These are phyloP conservation scores for Eimeria necatrix DNA, from an alignment of 169 alveolate species.

Conservation along the genomic window DNA sequence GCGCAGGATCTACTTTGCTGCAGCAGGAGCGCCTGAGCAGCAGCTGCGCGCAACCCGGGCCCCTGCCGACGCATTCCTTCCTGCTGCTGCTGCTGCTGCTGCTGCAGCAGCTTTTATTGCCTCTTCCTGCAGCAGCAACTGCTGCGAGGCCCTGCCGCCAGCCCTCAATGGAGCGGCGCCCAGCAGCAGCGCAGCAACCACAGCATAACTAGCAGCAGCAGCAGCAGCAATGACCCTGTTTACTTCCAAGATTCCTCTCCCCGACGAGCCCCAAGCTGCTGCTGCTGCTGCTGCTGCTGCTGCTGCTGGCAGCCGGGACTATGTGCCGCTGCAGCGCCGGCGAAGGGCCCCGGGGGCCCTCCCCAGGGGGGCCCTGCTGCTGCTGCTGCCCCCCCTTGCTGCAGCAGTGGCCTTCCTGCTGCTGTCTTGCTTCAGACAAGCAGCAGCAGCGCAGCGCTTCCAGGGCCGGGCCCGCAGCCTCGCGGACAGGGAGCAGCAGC, in stretches of 20 bases:
- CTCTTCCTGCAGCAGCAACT: background rate
- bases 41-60: too few species aligned
- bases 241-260: too few species aligned
- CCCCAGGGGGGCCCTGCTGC: too few species aligned
- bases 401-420: background rate
- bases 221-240: too few species aligned
- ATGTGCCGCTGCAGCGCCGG: too few species aligned
- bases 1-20: background rate
- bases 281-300: background rate
- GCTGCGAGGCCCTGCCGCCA: background rate
- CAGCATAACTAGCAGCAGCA: too few species aligned
- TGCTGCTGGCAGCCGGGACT: too few species aligned
- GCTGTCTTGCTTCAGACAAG: background rate
- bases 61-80: background rate
- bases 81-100: background rate
- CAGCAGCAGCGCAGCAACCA: too few species aligned
- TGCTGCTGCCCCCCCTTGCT: background rate
- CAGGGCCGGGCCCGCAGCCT: background rate
- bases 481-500: background rate
- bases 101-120: background rate
- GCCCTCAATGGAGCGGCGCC: too few species aligned
- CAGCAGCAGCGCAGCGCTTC: background rate
- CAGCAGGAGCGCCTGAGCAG: too few species aligned
- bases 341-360: too few species aligned
- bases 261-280: background rate